Base-by-base conservation (phyloP, 441 rosid species). In the Eugenia klotzschiana region DNA sequence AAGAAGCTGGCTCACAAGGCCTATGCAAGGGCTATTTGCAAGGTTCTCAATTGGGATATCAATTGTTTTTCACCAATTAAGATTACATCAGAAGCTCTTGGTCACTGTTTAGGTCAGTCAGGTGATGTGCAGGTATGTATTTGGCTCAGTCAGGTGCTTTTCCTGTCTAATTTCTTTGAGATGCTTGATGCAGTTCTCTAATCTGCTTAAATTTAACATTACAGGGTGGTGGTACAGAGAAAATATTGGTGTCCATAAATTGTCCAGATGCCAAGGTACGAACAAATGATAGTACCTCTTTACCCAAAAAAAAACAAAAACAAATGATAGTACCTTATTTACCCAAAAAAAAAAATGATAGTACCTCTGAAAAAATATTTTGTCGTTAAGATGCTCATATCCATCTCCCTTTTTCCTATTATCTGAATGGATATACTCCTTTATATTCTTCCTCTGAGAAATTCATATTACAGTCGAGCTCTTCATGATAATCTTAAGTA, bases 1-100 rank as follows among this genome's bases (percentile, higher is more conserved):
- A 60, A 84, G 56, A 87, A 73, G 86, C 86, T 25, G 79, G 94
- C 94, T 73, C 95, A 92, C 83, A 87, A 87, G 84, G 92, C 91
- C 73, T 90, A 85, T 83, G 93, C 88, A 60, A 87, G 82, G 82
- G 91, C 89, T 51, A 84, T 90, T 53, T 92, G 91, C 86, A 83
- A 85, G 87, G 88, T 91, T 82, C 87, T 93, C 86, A 92, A 91
- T 81, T 89, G 95, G 91, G 94, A 91, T 84, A 22, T 86, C 81
- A 83, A 88, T 41, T 69, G 14, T 84, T 89, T 90, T 79, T 90
- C 90, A 25, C 72, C 56, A 18, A 87, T 84, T 80, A 60, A 87
- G 26, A 72, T 26, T 81, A 89, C 86, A 69, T 84, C 82, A 0
- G 80, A 83, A 82, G 86, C 88, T 83, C 85, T 81, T 10, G n/a